Conservation (phyloP, 2,329 filamentous ascomycete species). For the Calonectria pauciramosa region DNA sequence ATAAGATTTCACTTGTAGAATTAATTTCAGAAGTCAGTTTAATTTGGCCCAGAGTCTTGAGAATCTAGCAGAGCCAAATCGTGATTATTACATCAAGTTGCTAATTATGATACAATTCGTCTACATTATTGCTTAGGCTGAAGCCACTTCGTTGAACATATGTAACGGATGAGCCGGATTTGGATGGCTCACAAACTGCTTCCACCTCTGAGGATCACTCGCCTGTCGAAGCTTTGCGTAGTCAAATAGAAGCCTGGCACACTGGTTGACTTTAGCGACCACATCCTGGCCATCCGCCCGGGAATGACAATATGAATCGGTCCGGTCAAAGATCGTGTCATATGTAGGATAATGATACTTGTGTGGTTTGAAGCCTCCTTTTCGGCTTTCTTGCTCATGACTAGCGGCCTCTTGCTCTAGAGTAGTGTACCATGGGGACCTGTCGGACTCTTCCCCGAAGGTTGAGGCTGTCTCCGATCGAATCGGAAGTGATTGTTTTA, state of each 20-base stretch:
- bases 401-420: background rate
- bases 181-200: constrained; percentile 2
- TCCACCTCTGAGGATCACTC: background rate
- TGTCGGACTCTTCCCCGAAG: too few relatives aligned
- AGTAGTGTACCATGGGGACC: background rate
- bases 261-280: background rate
- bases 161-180: background rate
- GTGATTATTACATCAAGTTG: background rate
- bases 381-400: background rate
- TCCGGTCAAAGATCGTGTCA: background rate
- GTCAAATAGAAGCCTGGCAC: background rate
- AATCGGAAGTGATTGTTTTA: background rate
- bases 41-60: too few relatives aligned
- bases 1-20: too few relatives aligned
- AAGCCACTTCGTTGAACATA: background rate
- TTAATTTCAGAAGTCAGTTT: too few relatives aligned
- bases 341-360: background rate
- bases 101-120: background rate
- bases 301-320: background rate
- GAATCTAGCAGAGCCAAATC: too few relatives aligned
- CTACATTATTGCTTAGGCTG: background rate
- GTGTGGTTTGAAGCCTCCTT: background rate
- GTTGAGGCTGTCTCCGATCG: background rate
- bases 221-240: background rate
- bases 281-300: background rate